A percentile compares a stretch with the other conserved stretches of the same genome.
Conservation (phyloP, 345 rosid species). For the Salix viminalis region DNA sequence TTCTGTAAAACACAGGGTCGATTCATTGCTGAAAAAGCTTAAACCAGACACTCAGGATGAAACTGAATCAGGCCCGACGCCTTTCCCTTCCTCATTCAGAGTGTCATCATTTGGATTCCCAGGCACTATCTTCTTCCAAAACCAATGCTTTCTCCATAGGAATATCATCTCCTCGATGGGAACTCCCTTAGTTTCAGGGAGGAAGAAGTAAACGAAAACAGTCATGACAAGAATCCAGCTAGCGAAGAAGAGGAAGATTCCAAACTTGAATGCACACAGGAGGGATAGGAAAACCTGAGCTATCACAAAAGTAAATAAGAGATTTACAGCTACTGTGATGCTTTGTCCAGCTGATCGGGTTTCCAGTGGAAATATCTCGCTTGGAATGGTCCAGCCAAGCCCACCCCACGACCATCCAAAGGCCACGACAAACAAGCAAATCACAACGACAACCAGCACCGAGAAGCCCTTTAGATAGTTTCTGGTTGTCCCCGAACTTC, state of each 20-base stretch:
- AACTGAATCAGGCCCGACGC: background rate
- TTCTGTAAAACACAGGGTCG: background rate
- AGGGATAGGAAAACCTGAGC: conserved; percentile 72
- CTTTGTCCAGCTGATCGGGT: conserved; percentile 89
- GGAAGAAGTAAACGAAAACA: conserved; percentile 56
- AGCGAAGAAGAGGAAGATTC: conserved; percentile 88
- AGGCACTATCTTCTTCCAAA: conserved; percentile 71
- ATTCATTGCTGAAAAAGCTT: background rate
- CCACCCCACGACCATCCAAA: conserved; percentile 99
- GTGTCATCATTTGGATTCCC: conserved; percentile 23
- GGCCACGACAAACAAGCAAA: conserved; percentile 82
- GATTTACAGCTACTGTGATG: conserved; percentile 88
- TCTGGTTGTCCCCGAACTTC: conserved; percentile 65
- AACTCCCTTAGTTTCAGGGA: conserved; percentile 90
- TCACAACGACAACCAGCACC: conserved; percentile 54
- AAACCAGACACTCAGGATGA: background rate
- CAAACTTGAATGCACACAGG: conserved; percentile 73
- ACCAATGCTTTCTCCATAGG: conserved; percentile 89
- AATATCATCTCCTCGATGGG: conserved; percentile 91
- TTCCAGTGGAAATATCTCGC: conserved; percentile 87
- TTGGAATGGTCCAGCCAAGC: conserved; percentile 89
- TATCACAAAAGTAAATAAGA: conserved; percentile 75
- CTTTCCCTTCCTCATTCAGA: background rate
- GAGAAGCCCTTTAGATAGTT: conserved; percentile 65
- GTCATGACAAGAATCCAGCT: conserved; percentile 79